Percentiles rank a stretch among this genome's conserved stretches.
phyloP scores from a whole-genome alignment of 495 filamentous ascomycete genomes.

The Clavariopsis aquatica region DNA sequence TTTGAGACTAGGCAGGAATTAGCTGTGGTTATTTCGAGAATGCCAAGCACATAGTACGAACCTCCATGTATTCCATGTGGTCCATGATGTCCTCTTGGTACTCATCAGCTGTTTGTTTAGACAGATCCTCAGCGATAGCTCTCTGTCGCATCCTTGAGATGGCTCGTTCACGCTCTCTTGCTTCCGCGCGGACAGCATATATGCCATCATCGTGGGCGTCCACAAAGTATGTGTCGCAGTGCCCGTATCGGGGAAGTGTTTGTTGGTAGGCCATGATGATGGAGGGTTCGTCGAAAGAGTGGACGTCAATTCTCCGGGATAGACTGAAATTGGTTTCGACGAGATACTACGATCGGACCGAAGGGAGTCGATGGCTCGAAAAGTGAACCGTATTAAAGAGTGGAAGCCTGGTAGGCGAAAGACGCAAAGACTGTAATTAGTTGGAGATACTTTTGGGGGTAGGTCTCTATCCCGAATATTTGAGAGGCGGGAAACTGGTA shows the following conservation, averaged over 20 bases:
- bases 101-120: conserved; percentile 75
- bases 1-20: conserved; percentile 66
- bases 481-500: conserved; percentile 27
- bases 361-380: conserved; percentile 39
- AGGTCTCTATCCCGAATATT: conserved; percentile 41
- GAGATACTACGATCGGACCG: conserved; percentile 17
- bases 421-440: conserved; percentile 61
- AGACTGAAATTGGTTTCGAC: conserved; percentile 28
- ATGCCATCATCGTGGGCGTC: conserved; percentile 71
- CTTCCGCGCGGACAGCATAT: conserved; percentile 45
- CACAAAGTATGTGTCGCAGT: conserved; percentile 81
- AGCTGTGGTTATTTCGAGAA: conserved; percentile 34
- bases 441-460: conserved; percentile 52
- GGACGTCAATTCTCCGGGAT: conserved; percentile 48
- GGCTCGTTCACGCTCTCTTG: conserved; percentile 71
- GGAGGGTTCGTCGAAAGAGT: conserved; percentile 38
- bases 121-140: conserved; percentile 83
- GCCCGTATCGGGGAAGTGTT: conserved; percentile 41
- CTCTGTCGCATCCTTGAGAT: conserved; percentile 76
- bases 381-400: conserved; percentile 52
- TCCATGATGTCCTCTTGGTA: conserved; percentile 89
- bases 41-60: conserved; percentile 46
- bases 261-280: conserved; percentile 69
- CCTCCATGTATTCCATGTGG: conserved; percentile 97
- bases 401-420: conserved; percentile 56